Evolutionary conservation across 306 rosid genomes (phyloP), one percentile per base, ranked within the genome.

Genomic region (Astragalus membranaceus): DNA sequence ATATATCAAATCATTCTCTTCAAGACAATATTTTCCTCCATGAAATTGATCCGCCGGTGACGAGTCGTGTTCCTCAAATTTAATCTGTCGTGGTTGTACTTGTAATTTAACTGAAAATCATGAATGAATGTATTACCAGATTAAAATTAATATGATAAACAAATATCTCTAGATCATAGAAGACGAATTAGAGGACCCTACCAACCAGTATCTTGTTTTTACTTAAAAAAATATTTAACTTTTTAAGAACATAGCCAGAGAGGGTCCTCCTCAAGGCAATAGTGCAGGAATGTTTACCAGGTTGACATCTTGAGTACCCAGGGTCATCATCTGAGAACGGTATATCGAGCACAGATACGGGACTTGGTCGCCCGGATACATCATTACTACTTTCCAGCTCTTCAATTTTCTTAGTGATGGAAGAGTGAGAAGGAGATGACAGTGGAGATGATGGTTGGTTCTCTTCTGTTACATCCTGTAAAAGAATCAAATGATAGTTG

Each of bases 281-380:
- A 62, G 42, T 36, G 64, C 42, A 62, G 50, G 16, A 77, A 74
- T 44, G 51, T 77, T 43, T 84, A 88, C 98, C 90, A 26, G 85
- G 66, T 58, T 73, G 79, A 67, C 83, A 74, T 60, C 42, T 60
- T 68, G 82, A 66, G 47, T 73, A 75, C 54, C 73, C 59, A 3
- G 94, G 89, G 43, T 85, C 93, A 69, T 89, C 96, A 23, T 89
- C 95, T 41, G 84, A 43, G 78, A 87, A 88, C 26, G 83, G 76
- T 30, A 86, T 75, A 68, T 88, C 97, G 33, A 94, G 97, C 79
- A 94, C 89, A 32, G 98, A 94, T 46, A 94, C 85, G 32, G 98
- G 97, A 73, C 98, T 94, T 13, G 94, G 98, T 67, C 89, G 78
- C 69, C 85, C 97, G 5, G 83, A 89, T 63, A 68, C 67, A 64